Percentiles rank a stretch among this genome's conserved stretches.
phyloP scores from a whole-genome alignment of 495 filamentous ascomycete genomes.

The Neurospora sp. region DNA sequence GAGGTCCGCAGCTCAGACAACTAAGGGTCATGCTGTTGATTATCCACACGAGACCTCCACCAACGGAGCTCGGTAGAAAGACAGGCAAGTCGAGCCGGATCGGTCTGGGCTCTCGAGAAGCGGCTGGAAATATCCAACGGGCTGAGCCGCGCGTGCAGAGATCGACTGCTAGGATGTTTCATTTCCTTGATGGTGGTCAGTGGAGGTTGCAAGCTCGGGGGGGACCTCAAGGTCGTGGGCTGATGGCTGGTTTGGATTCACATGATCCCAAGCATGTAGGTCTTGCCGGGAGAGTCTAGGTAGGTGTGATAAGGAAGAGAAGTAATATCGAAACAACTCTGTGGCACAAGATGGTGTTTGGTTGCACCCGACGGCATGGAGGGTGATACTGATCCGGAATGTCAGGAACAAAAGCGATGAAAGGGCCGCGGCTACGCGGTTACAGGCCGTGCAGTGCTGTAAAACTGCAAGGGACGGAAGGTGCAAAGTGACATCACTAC shows the following conservation, averaged over 20 bases:
- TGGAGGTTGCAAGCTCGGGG: background rate
- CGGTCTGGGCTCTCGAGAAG: background rate
- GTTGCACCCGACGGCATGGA: background rate
- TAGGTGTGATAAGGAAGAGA: background rate
- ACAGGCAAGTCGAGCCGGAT: background rate
- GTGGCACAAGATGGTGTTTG: background rate
- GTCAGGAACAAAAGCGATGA: background rate
- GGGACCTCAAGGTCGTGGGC: background rate
- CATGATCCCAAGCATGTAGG: background rate
- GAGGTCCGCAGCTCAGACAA: no score
- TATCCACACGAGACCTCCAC: background rate
- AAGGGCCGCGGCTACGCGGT: background rate
- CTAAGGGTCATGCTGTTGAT: background rate
- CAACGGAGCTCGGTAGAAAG: background rate
- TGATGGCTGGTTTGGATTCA: background rate
- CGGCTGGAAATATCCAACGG: background rate
- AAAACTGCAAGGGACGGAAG: background rate
- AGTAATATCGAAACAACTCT: background rate
- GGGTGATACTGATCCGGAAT: background rate
- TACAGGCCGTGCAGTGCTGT: background rate
- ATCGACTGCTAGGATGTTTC: background rate
- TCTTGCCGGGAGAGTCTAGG: background rate
- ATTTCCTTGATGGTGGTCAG: background rate
- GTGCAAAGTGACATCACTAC: background rate
- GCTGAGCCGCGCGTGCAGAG: background rate